Conservation (phyloP, 768 basidiomycete species). For the Mycena venus region DNA sequence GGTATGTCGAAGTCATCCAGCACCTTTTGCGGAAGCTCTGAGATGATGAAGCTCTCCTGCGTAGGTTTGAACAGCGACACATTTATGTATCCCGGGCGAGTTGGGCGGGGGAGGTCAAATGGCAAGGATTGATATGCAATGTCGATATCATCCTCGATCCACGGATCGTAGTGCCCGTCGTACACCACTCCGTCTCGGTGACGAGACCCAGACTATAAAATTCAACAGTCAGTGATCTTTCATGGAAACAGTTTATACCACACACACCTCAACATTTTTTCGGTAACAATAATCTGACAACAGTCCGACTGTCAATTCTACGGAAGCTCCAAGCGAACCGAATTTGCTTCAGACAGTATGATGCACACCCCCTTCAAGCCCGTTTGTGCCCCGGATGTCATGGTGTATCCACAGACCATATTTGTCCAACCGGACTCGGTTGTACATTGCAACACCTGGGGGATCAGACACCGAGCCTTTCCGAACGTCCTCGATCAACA, state of each 20-base stretch:
- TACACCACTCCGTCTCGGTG: slow-evolving; percentile 1
- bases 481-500: neutral
- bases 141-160: slow-evolving; percentile 18
- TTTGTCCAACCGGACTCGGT: neutral
- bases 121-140: neutral
- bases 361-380: slow-evolving; percentile 1
- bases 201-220: neutral
- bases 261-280: slow-evolving; percentile 16
- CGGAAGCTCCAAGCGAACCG: slow-evolving; percentile 1
- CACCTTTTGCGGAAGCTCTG: neutral
- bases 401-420: neutral
- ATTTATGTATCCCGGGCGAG: slow-evolving; percentile 16
- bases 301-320: slow-evolving; percentile 1
- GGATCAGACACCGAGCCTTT: slow-evolving; percentile 7
- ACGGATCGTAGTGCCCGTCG: slow-evolving; percentile 11
- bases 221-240: neutral
- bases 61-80: slow-evolving; percentile 17
- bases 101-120: neutral
- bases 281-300: slow-evolving; percentile 17
- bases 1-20: neutral
- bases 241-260: too few relatives aligned
- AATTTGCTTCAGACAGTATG: neutral
- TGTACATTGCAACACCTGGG: neutral
- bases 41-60: neutral
- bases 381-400: neutral